These are phyloP conservation scores for Eimeria sp. DNA, from an alignment of 169 alveolate genomes.

Conservation along the genomic window DNA sequence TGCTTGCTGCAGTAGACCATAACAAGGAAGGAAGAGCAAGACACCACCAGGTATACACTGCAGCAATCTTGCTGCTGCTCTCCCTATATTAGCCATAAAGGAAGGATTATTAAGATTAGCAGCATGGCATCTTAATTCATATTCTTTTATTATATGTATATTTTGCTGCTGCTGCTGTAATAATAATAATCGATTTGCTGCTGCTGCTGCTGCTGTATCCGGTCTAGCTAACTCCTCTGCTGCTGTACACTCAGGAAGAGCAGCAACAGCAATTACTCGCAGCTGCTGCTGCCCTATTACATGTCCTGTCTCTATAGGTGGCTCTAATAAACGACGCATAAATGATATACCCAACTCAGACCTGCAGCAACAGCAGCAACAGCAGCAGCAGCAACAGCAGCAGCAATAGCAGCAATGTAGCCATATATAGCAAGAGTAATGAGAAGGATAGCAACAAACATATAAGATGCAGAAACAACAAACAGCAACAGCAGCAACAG, in stretches of 20 bases:
- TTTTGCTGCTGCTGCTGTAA: conserved; percentile 71
- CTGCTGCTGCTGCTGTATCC: conserved; percentile 21
- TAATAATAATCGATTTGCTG: background rate
- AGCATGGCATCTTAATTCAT: background rate
- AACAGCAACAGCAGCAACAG: background rate
- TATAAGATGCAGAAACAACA: too few species aligned
- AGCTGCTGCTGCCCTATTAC: conserved; percentile 61
- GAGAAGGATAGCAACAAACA: too few species aligned
- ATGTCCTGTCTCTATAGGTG: conserved; percentile 24
- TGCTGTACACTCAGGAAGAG: background rate
- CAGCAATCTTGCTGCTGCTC: conserved; percentile 32
- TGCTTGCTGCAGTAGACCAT: conserved; percentile 46
- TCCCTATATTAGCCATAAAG: conserved; percentile 35
- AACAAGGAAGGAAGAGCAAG: conserved; percentile 56
- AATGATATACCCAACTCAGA: conserved; percentile 14
- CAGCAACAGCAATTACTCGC: background rate
- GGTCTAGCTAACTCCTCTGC: conserved; percentile 23
- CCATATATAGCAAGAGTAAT: too few species aligned
- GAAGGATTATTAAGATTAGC: background rate
- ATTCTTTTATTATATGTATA: background rate
- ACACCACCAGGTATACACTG: conserved; percentile 44
- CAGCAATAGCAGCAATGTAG: background rate
- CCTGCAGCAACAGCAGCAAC: conserved; percentile 50
- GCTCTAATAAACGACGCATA: background rate
- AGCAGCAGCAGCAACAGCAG: conserved; percentile 28